phyloP scores from a whole-genome alignment of 768 basidiomycete species.

The Collybiopsis luxurians region DNA sequence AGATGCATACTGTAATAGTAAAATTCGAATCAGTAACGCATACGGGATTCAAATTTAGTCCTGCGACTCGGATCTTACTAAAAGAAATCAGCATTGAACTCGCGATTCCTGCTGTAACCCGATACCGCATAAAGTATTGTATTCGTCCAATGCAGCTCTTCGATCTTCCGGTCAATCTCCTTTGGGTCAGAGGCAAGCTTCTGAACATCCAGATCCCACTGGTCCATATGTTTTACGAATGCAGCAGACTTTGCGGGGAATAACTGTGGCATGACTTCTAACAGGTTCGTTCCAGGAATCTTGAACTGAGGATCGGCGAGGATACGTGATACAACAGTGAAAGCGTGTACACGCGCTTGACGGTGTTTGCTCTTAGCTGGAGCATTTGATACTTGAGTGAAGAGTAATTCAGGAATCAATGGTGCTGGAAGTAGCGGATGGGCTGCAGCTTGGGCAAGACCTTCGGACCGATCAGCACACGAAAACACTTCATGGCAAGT shows the following conservation, averaged over 20 bases:
- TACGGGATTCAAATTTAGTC: too few species aligned
- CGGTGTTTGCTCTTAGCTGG: neutral
- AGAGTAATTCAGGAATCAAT: conserved; percentile 28
- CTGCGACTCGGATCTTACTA: conserved; percentile 48
- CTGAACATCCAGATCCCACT: conserved; percentile 37
- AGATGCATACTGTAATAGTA: conserved; percentile 41
- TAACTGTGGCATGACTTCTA: too few species aligned
- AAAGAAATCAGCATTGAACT: conserved; percentile 59
- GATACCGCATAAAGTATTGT: conserved; percentile 54
- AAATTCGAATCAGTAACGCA: too few species aligned
- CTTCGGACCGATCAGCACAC: conserved; percentile 25
- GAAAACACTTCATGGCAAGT: neutral
- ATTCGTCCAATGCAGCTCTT: conserved; percentile 59
- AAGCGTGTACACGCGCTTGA: neutral
- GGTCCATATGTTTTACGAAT: conserved; percentile 20
- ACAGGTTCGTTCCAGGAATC: neutral
- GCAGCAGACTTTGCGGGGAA: too few species aligned
- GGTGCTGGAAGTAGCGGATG: conserved; percentile 37
- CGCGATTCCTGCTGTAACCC: conserved; percentile 38
- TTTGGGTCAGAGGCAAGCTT: conserved; percentile 20
- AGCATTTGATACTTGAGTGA: neutral
- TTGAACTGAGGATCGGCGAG: conserved; percentile 36
- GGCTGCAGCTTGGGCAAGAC: conserved; percentile 55
- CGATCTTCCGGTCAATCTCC: conserved; percentile 52
- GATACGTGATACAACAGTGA: conserved; percentile 24